These are phyloP conservation scores for Kluyveromyces aestuarii DNA, from an alignment of 805 yeast species.

Conservation along the genomic window DNA sequence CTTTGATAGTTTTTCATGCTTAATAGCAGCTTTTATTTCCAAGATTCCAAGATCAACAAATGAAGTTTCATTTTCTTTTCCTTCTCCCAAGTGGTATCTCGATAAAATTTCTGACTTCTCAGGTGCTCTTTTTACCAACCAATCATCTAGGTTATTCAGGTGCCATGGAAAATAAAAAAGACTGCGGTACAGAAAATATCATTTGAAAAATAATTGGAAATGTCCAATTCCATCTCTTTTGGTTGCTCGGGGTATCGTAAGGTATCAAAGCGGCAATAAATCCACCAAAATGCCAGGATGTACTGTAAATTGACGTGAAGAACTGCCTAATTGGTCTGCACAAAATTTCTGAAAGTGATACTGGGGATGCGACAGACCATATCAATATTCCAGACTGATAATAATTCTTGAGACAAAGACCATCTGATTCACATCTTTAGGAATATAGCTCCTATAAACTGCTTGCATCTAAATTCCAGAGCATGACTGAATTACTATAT, in stretches of 20 bases:
- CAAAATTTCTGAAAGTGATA: constrained; percentile 41
- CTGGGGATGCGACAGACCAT: constrained; percentile 37
- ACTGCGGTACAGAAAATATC: constrained; percentile 36
- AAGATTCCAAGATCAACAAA: constrained; percentile 23
- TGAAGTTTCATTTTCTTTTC: constrained; percentile 29
- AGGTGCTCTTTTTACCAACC: constrained; percentile 33
- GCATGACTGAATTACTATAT: constrained; percentile 8
- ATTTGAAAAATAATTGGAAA: constrained; percentile 47
- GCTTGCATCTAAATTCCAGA: constrained; percentile 7
- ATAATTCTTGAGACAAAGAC: constrained; percentile 39
- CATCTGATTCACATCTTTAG: constrained; percentile 12
- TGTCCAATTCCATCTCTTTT: constrained; percentile 39
- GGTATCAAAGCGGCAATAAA: constrained; percentile 44
- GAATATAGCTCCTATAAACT: neutral
- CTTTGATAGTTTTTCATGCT: constrained; percentile 30
- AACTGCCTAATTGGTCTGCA: constrained; percentile 38
- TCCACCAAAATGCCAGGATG: constrained; percentile 48
- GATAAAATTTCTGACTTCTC: constrained; percentile 36
- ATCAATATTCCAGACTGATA: constrained; percentile 40
- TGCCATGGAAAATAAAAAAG: constrained; percentile 37
- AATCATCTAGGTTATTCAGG: constrained; percentile 45
- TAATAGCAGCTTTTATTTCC: constrained; percentile 34
- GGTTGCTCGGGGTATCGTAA: constrained; percentile 33
- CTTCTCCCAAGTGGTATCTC: constrained; percentile 33
- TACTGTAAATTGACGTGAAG: constrained; percentile 39